phyloP scores from a whole-genome alignment of 768 basidiomycete genomes.

The Leccinum imitatum region DNA sequence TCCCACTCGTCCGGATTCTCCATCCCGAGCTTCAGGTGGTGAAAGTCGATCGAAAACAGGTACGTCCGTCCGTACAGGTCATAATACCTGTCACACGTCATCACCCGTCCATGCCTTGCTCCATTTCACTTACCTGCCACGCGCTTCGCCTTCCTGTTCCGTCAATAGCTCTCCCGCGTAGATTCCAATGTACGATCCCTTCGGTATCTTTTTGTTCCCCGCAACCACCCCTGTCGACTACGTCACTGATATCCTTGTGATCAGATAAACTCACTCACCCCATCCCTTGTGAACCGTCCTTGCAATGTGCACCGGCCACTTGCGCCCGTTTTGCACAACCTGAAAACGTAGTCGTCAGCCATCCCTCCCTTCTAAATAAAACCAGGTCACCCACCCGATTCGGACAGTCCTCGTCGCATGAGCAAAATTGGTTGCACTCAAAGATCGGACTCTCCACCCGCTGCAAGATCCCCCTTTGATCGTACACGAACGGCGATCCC shows the following conservation, averaged over 20 bases:
- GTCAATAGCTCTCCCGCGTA: constrained; percentile 84
- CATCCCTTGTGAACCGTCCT: constrained; percentile 82
- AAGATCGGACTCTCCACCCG: constrained; percentile 61
- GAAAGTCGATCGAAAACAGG: constrained; percentile 81
- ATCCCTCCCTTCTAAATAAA: not conserved
- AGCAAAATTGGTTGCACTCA: constrained; percentile 84
- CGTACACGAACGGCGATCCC: constrained; percentile 65
- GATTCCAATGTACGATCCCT: constrained; percentile 74
- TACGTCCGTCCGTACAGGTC: constrained; percentile 75
- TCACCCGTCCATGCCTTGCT: not conserved
- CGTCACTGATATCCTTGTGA: not conserved
- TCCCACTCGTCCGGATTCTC: constrained; percentile 24
- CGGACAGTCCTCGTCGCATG: constrained; percentile 75
- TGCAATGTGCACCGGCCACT: constrained; percentile 56
- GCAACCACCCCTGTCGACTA: constrained; percentile 64
- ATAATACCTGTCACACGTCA: constrained; percentile 52
- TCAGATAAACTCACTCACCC: constrained; percentile 46
- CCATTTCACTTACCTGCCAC: constrained; percentile 57
- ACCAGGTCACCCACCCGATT: constrained; percentile 57
- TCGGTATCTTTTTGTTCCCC: constrained; percentile 58
- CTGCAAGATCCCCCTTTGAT: constrained; percentile 56
- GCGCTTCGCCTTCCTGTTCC: constrained; percentile 60
- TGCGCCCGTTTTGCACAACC: constrained; percentile 84
- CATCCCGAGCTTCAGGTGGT: constrained; percentile 49
- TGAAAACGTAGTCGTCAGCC: constrained; percentile 27